Conservation (phyloP, 2,329 filamentous ascomycete genomes). For the Fusarium nurragi region DNA sequence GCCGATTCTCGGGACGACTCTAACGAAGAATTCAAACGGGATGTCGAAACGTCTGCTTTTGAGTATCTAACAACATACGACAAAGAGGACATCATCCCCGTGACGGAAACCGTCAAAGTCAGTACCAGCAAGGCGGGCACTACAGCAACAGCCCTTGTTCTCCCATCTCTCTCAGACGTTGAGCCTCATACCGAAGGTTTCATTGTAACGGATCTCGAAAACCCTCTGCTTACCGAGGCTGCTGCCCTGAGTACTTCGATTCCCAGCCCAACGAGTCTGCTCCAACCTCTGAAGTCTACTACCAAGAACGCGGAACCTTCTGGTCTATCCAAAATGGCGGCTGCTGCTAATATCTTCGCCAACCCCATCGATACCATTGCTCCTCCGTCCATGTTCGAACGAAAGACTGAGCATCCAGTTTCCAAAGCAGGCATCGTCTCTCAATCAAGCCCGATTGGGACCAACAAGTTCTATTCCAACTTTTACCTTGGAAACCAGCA, state of each 20-base stretch:
- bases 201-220: conserved; percentile 41
- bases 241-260: conserved; percentile 44
- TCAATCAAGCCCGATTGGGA: conserved; percentile 64
- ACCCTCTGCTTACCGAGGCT: conserved; percentile 25
- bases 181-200: conserved; percentile 47
- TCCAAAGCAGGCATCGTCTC: conserved; percentile 63
- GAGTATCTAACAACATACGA: conserved; percentile 42
- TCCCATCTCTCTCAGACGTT: conserved; percentile 46
- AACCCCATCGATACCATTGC: conserved; percentile 62
- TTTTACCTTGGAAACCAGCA: conserved; percentile 80
- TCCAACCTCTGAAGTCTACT: conserved; percentile 41
- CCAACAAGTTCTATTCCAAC: conserved; percentile 86
- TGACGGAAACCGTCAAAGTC: conserved; percentile 41
- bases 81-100: conserved; percentile 43
- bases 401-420: conserved; percentile 67
- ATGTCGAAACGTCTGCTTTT: conserved; percentile 29
- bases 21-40: conserved; percentile 34
- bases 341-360: conserved; percentile 62
- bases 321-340: conserved; percentile 39
- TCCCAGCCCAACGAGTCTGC: conserved; percentile 50
- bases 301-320: conserved; percentile 36
- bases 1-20: conserved; percentile 13
- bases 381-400: conserved; percentile 59
- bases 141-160: conserved; percentile 44
- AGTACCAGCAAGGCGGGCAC: conserved; percentile 37